phyloP scores from a whole-genome alignment of 805 yeast genomes.

The Cyberlindnera amylophila region DNA sequence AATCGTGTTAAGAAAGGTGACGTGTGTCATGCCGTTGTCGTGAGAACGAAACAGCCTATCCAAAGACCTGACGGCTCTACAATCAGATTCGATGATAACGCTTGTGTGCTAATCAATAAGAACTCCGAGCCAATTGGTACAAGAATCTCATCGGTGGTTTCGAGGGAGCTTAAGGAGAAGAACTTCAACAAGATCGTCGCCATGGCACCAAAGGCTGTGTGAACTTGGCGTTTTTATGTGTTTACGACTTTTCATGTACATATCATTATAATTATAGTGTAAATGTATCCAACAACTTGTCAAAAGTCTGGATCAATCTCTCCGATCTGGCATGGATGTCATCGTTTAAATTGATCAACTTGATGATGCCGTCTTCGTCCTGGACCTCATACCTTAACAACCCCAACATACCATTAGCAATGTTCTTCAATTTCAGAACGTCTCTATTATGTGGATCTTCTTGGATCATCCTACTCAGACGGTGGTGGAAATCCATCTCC shows the following conservation, averaged over 20 bases:
- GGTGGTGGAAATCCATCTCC: slow-evolving; percentile 20
- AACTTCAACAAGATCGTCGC: slow-evolving; percentile 83
- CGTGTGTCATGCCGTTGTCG: slow-evolving; percentile 91
- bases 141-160: slow-evolving; percentile 85
- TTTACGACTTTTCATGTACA: slow-evolving; percentile 5
- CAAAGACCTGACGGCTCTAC: slow-evolving; percentile 85
- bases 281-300: slow-evolving; percentile 17
- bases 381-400: slow-evolving; percentile 15
- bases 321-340: slow-evolving; percentile 12
- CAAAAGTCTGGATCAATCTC: slow-evolving; percentile 10
- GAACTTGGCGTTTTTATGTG: slow-evolving; percentile 1
- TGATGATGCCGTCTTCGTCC: slow-evolving; percentile 12
- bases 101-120: slow-evolving; percentile 91
- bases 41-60: slow-evolving; percentile 76
- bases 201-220: slow-evolving; percentile 82
- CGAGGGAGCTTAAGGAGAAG: slow-evolving; percentile 81
- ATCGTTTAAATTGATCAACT: slow-evolving; percentile 14
- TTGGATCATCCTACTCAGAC: slow-evolving; percentile 14
- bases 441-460: slow-evolving; percentile 12
- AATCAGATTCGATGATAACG: slow-evolving; percentile 90
- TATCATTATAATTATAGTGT: too few species aligned
- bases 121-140: slow-evolving; percentile 93
- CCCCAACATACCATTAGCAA: slow-evolving; percentile 16
- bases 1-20: slow-evolving; percentile 93
- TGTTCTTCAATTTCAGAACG: slow-evolving; percentile 19